Evolutionary conservation across 495 filamentous ascomycete species (phyloP), one percentile per base, ranked within the genome.

Genomic region (Corynascus novoguineensis): DNA sequence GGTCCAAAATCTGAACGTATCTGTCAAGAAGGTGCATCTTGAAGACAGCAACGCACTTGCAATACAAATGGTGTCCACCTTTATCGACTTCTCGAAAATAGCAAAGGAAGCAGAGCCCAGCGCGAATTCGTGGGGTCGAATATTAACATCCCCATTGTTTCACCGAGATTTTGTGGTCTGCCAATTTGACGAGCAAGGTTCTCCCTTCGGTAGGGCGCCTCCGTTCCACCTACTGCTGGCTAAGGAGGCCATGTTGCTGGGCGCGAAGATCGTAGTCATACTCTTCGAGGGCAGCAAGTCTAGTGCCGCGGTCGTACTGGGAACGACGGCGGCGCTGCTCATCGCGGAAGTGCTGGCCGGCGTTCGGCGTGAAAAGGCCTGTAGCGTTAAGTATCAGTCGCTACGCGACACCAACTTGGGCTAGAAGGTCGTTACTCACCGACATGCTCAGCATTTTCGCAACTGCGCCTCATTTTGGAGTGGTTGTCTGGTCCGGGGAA

Each of bases 391-490:
- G 50, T 29, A 49, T 19, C 22, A 51, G n/a, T 9, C 28, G 38
- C 35, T 34, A 14, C 31, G 46, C 11, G n/a, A 9, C 4, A 17
- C 5, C 1, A 28, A 10, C 19, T 17, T 5, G 12, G 10, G 12
- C 14, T 3, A 9, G 17, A 12, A 15, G 4, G 19, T 1, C 3
- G 38, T 22, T 44, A 81, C 86, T 66, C 68, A 86, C 89, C 89
- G 59, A 92, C 85, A 65, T 91, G 85, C 68, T 90, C 86, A 14
- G 89, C 89, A 64, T 92, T 92, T 60, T 91, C 87, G 47, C 88
- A 84, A 70, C 86, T 89, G 44, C 89, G 81, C 65, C 86, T 85
- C 79, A 91, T 86, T 75, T 92, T 92, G 11, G 87, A 87, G 42
- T 83, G 81, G 68, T 95, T 95, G 71, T 95, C 87, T 4, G 88